Percentiles rank a stretch among this genome's conserved stretches.
Conservation (phyloP, 495 filamentous ascomycete genomes). For the Pseudomonodictys pantanalensis region DNA sequence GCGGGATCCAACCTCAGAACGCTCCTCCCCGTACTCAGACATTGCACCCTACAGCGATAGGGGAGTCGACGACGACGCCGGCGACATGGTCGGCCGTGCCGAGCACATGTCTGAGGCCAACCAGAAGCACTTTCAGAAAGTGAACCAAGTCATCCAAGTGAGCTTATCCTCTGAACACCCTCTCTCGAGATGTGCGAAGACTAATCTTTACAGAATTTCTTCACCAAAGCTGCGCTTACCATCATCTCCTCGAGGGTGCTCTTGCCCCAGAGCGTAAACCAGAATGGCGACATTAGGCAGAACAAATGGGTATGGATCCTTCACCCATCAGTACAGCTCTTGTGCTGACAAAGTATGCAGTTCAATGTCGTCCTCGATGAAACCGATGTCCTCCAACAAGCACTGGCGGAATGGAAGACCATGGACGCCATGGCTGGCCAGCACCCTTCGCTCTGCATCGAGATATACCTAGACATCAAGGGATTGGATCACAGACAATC, state of each 20-base stretch:
- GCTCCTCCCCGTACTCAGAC: conserved; percentile 31
- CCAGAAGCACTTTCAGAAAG: conserved; percentile 47
- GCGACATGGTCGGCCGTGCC: conserved; percentile 28
- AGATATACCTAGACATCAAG: conserved; percentile 81
- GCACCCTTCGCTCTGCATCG: conserved; percentile 84
- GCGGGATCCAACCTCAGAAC: conserved; percentile 25
- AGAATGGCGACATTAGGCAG: conserved; percentile 62
- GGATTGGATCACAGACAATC: conserved; percentile 80
- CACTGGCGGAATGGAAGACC: conserved; percentile 72
- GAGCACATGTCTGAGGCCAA: conserved; percentile 27
- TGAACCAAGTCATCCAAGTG: conserved; percentile 91
- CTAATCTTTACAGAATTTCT: conserved; percentile 69
- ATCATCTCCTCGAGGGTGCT: conserved; percentile 76
- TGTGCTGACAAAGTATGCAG: conserved; percentile 48
- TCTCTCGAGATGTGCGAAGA: not conserved
- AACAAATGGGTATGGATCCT: conserved; percentile 86
- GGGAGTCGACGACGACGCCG: conserved; percentile 24
- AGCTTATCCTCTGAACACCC: conserved; percentile 27
- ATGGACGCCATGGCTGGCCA: conserved; percentile 72
- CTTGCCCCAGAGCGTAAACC: conserved; percentile 59
- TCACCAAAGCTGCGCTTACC: conserved; percentile 81
- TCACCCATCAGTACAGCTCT: not conserved
- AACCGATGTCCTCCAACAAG: conserved; percentile 77
- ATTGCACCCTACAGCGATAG: conserved; percentile 17
- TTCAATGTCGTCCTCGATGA: conserved; percentile 95